Evolutionary conservation across 495 filamentous ascomycete genomes (phyloP).

Genomic region (Podospora appendiculata): DNA sequence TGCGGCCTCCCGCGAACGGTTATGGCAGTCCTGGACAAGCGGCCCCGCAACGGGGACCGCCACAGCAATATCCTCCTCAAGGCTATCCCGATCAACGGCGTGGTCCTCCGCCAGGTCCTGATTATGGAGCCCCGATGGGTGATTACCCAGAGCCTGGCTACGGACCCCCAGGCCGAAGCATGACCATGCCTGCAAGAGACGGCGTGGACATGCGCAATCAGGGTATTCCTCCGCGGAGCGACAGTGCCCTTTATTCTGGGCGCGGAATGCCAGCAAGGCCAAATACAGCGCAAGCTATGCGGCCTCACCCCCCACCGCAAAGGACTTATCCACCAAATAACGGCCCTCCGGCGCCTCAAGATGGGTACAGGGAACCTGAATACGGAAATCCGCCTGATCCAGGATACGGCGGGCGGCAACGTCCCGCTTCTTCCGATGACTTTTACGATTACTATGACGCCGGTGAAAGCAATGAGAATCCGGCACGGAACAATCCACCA

Average conservation of each 20-base stretch:
- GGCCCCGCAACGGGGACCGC: constrained; percentile 28
- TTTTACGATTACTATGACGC: constrained; percentile 51
- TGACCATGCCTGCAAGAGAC: constrained; percentile 46
- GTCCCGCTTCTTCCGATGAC: constrained; percentile 37
- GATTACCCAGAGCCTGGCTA: constrained; percentile 28
- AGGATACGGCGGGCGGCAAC: constrained; percentile 17
- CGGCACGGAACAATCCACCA: constrained; percentile 20
- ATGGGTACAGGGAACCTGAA: constrained; percentile 15
- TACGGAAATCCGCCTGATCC: constrained; percentile 12
- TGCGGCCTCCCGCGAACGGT: constrained; percentile 21
- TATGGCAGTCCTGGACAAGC: constrained; percentile 28
- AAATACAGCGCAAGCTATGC: constrained; percentile 41
- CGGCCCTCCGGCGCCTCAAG: constrained; percentile 25
- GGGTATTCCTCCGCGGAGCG: constrained; percentile 24
- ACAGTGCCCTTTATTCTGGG: constrained; percentile 32
- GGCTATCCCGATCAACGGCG: constrained; percentile 34
- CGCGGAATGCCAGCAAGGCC: constrained; percentile 32
- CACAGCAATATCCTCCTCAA: constrained; percentile 27
- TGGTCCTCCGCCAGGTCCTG: constrained; percentile 28
- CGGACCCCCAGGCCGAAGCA: constrained; percentile 38
- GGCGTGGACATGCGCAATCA: constrained; percentile 27
- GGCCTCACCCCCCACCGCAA: constrained; percentile 37
- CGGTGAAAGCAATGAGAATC: constrained; percentile 17
- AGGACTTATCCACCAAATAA: constrained; percentile 36
- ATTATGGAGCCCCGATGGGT: constrained; percentile 17